Conservation (phyloP, 2,329 filamentous ascomycete genomes). For the Dothideomycetes sp. region DNA sequence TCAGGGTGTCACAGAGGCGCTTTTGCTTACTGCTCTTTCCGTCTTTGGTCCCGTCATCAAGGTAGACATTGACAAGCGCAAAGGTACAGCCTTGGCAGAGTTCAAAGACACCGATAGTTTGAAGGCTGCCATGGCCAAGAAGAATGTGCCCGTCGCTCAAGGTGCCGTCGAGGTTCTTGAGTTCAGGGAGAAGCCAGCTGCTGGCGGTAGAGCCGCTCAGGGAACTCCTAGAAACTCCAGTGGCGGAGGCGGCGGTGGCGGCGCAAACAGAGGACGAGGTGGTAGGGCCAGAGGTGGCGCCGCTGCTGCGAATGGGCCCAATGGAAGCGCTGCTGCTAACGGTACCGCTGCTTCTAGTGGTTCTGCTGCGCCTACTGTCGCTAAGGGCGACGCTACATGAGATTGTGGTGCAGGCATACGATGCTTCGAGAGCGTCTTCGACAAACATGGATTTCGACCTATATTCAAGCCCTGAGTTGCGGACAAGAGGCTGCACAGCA, state of each 20-base stretch:
- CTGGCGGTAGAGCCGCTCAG: slow-evolving; percentile 14
- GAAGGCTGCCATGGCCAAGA: slow-evolving; percentile 70
- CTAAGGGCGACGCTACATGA: slow-evolving; percentile 9
- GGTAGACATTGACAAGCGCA: slow-evolving; percentile 89
- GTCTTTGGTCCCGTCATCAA: slow-evolving; percentile 64
- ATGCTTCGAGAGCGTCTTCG: too few species aligned
- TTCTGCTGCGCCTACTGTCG: not conserved
- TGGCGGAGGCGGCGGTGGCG: slow-evolving; percentile 12
- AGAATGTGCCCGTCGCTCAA: slow-evolving; percentile 72
- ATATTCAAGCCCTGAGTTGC: too few species aligned
- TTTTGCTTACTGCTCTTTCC: slow-evolving; percentile 66
- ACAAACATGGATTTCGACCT: too few species aligned
- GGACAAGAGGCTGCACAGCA: too few species aligned
- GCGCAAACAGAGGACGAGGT: slow-evolving; percentile 9
- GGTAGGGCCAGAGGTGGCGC: slow-evolving; percentile 13
- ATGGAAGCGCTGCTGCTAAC: slow-evolving; percentile 13
- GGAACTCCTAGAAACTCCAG: slow-evolving; percentile 11
- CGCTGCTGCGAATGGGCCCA: too few species aligned
- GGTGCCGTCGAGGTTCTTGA: slow-evolving; percentile 82
- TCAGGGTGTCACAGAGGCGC: slow-evolving; percentile 78
- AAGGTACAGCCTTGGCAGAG: slow-evolving; percentile 88
- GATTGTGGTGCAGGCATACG: too few species aligned
- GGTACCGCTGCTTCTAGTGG: slow-evolving; percentile 1
- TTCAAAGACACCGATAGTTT: slow-evolving; percentile 67
- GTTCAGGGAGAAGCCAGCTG: slow-evolving; percentile 48